These are phyloP conservation scores for Lantana camara DNA, from an alignment of 257 asterid species.

Conservation along the genomic window DNA sequence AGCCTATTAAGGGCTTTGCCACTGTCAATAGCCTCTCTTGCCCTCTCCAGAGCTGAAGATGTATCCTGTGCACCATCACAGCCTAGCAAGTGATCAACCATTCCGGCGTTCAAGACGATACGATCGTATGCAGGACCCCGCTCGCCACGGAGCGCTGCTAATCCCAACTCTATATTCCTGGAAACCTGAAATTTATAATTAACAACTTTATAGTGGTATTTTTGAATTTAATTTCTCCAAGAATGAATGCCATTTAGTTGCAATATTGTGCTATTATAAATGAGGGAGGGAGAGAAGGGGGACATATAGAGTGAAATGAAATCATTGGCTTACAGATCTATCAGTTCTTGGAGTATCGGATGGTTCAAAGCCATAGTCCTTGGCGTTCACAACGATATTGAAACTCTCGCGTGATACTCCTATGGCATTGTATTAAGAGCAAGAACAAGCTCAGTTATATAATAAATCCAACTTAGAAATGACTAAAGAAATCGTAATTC, in stretches of 20 bases:
- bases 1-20: conserved; percentile 82
- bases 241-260: too few species aligned
- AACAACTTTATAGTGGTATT: background rate
- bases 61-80: conserved; percentile 90
- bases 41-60: conserved; percentile 72
- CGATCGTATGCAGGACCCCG: conserved; percentile 92
- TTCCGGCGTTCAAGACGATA: conserved; percentile 82
- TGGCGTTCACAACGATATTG: conserved; percentile 70
- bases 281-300: too few species aligned
- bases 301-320: background rate
- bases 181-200: conserved; percentile 47
- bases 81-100: conserved; percentile 92
- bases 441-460: conserved; percentile 3
- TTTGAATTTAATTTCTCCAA: background rate
- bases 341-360: conserved; percentile 98
- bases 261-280: too few species aligned
- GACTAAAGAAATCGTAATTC: background rate
- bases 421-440: conserved; percentile 27
- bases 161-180: conserved; percentile 82
- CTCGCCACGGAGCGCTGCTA: conserved; percentile 85
- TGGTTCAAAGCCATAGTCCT: conserved; percentile 77
- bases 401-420: conserved; percentile 94
- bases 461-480: conserved; percentile 7
- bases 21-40: conserved; percentile 88
- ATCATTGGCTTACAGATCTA: conserved; percentile 70